Evolutionary conservation across 163 green algal genomes (phyloP).

Genomic region (Prototheca wickerhamii): DNA sequence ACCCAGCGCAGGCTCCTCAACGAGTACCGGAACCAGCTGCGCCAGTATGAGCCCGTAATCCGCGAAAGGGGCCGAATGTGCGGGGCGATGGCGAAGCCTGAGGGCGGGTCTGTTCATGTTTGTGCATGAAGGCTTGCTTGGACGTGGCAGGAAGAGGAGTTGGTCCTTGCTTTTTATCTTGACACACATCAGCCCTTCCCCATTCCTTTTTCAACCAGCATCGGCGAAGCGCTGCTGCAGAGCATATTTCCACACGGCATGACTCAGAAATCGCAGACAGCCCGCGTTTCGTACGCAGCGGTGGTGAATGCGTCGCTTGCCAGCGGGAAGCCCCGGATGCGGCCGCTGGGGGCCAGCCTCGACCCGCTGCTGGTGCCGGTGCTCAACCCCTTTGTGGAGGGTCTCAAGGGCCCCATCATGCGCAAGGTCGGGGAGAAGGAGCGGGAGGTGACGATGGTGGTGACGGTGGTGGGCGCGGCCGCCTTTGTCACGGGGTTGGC

Average conservation of each 20-base stretch:
- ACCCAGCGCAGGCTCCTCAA: slow-evolving; percentile 17
- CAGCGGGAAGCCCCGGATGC: background rate
- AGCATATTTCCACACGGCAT: too few relatives aligned
- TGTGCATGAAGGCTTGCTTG: too few relatives aligned
- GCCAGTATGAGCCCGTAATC: slow-evolving; percentile 22
- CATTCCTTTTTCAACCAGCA: too few relatives aligned
- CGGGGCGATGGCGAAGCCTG: background rate
- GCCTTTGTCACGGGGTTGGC: background rate
- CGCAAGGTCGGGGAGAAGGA: background rate
- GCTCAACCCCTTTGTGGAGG: slow-evolving; percentile 27
- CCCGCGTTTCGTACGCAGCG: too few relatives aligned
- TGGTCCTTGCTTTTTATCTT: too few relatives aligned
- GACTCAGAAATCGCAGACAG: too few relatives aligned
- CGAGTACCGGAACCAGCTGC: slow-evolving; percentile 17
- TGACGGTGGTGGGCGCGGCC: background rate
- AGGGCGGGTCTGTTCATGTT: too few relatives aligned
- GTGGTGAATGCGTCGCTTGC: background rate
- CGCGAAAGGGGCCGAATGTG: slow-evolving; percentile 8
- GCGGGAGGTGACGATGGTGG: background rate
- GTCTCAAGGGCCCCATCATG: background rate
- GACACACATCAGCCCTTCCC: too few relatives aligned
- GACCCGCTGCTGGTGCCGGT: slow-evolving; percentile 25
- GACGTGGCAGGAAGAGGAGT: too few relatives aligned
- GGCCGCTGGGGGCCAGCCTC: slow-evolving; percentile 1
- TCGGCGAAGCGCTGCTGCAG: too few relatives aligned